Evolutionary conservation across 1,284 basidiomycete genomes (phyloP), one percentile per base, ranked within the genome.

Genomic region (Rhodotorula sp.): DNA sequence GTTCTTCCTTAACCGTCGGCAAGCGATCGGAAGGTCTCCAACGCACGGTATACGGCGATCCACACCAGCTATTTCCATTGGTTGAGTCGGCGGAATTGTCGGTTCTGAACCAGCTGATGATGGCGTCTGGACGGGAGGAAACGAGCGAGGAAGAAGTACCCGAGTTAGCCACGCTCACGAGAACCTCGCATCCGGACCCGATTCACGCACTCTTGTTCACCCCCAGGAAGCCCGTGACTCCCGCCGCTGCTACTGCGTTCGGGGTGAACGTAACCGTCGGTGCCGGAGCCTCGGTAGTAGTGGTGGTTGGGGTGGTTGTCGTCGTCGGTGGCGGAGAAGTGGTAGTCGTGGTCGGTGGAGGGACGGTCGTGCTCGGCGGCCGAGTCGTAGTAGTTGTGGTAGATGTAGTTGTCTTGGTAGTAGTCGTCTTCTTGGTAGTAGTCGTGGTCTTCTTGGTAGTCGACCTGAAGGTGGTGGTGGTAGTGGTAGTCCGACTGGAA

Each of bases 21-120:
- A n/a, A n/a, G n/a, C n/a, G n/a, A n/a, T n/a, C n/a, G n/a, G n/a
- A n/a, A n/a, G n/a, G n/a, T n/a, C n/a, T n/a, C n/a, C n/a, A n/a
- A n/a, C n/a, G n/a, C n/a, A n/a, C n/a, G n/a, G n/a, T n/a, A n/a
- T n/a, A n/a, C 51, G 51, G 51, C 23, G 51, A 52, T 23, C n/a
- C 62, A 29, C 75, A 76, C 72, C 70, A 71, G 3, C 58, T 64
- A 52, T 69, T 51, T n/a, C 71, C 70, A 59, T 77, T 77, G 5
- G 76, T 77, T 26, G 64, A 67, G 26, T 77, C 76, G 21, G 29
- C 29, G 3, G 51, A 31, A 2, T 49, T 23, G 56, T 67, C 64
- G n/a, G 76, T 67, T 26, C 58, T 47, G 66, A 60, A 77, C 75
- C 75, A 73, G 3, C 63, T 64, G 20, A 51, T 26, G 60, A 70